Conservation (phyloP, 306 rosid species). For the Quercus parvula region DNA sequence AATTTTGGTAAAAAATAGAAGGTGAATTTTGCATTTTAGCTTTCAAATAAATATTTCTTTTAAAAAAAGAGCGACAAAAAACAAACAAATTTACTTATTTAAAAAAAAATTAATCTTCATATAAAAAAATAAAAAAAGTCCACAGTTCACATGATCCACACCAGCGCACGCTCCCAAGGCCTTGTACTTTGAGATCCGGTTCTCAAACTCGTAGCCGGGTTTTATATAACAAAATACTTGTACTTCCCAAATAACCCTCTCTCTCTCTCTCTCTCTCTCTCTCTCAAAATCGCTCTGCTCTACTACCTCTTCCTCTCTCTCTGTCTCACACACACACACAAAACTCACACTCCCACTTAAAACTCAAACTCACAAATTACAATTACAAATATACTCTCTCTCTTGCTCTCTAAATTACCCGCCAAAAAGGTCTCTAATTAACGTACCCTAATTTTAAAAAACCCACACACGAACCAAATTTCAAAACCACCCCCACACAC, state of each 20-base stretch:
- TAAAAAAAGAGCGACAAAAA: too few species aligned
- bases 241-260: background rate
- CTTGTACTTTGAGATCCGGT: background rate
- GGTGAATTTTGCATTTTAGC: too few species aligned
- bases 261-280: background rate
- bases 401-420: conserved; percentile 12
- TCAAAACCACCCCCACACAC: conserved; percentile 8
- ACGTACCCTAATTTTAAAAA: background rate
- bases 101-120: too few species aligned
- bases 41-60: too few species aligned
- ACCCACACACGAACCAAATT: background rate
- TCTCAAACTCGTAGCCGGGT: background rate
- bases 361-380: background rate
- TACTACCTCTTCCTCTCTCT: background rate
- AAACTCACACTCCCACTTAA: background rate
- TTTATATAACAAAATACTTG: background rate
- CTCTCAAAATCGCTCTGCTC: conserved; percentile 15
- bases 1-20: too few species aligned
- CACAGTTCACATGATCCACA: too few species aligned
- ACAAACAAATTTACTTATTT: too few species aligned
- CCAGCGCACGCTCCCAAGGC: too few species aligned
- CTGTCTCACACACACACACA: background rate
- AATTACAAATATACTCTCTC: background rate
- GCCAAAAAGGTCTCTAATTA: conserved; percentile 29
- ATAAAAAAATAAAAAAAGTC: too few species aligned